Evolutionary conservation across 2,329 filamentous ascomycete species (phyloP).

Genomic region (Colletotrichum tropicicola): DNA sequence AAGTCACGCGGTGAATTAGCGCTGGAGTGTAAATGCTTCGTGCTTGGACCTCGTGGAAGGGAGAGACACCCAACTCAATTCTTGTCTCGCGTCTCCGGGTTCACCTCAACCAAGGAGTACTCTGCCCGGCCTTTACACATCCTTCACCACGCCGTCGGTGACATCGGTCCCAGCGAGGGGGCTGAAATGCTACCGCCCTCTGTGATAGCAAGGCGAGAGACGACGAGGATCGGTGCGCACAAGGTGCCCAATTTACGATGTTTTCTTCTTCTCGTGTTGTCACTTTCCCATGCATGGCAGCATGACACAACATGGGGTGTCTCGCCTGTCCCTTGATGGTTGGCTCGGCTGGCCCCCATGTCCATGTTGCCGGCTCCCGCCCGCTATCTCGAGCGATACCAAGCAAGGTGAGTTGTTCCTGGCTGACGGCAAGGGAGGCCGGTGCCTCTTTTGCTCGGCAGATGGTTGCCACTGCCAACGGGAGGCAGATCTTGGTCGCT

Average conservation of each 20-base stretch:
- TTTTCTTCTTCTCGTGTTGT: constrained; percentile 16
- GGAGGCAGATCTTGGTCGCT: constrained; percentile 2
- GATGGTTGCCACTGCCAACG: not conserved
- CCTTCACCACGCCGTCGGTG: too few relatives aligned
- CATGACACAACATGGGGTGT: constrained; percentile 2
- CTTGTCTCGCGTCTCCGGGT: too few relatives aligned
- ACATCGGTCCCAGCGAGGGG: too few relatives aligned
- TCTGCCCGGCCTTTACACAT: too few relatives aligned
- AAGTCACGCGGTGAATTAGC: not conserved
- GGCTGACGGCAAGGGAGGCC: constrained; percentile 6
- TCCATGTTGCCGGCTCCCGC: not conserved
- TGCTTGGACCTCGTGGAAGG: not conserved
- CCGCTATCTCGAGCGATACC: not conserved
- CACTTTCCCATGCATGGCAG: constrained; percentile 16
- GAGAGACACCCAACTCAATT: not conserved
- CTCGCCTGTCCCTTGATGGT: not conserved
- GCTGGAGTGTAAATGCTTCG: not conserved
- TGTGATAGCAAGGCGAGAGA: not conserved
- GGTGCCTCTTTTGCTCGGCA: not conserved
- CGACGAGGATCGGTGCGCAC: not conserved
- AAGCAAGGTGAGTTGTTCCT: not conserved
- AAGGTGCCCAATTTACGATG: not conserved
- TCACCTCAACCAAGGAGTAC: not conserved
- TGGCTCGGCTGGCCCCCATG: not conserved
- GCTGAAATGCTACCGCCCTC: too few relatives aligned